phyloP scores from a whole-genome alignment of 331 rosid genomes.

The Pyrus hybrid region DNA sequence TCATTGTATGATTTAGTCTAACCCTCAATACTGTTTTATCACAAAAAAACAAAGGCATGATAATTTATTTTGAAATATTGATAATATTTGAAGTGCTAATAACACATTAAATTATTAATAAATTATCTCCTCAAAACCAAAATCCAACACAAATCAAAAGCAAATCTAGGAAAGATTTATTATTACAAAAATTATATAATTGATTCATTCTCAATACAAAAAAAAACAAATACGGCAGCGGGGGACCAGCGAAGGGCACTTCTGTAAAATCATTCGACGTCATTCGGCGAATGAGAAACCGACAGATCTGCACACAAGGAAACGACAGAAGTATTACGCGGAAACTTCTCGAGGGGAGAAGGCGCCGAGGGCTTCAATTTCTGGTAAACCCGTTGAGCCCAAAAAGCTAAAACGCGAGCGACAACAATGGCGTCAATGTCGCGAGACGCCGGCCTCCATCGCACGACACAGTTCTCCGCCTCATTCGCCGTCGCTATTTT shows the following conservation, averaged over 20 bases:
- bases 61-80: no score
- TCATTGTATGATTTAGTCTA: no score
- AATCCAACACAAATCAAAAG: not conserved
- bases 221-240: not conserved
- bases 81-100: not conserved
- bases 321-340: not conserved
- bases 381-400: not conserved
- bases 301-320: no score
- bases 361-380: not conserved
- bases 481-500: slow-evolving; percentile 21
- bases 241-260: not conserved
- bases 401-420: not conserved
- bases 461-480: slow-evolving; percentile 22
- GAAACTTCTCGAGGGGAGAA: not conserved
- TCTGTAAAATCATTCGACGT: not conserved
- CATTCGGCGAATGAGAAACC: not conserved
- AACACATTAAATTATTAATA: not conserved
- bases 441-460: not conserved
- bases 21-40: no score
- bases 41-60: no score
- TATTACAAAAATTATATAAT: no score
- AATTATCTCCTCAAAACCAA: no score
- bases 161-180: not conserved
- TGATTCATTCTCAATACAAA: not conserved
- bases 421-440: slow-evolving; percentile 21